Base-by-base conservation (phyloP, 2,329 filamentous ascomycete species). In the Scopulariopsis brevicaulis region DNA sequence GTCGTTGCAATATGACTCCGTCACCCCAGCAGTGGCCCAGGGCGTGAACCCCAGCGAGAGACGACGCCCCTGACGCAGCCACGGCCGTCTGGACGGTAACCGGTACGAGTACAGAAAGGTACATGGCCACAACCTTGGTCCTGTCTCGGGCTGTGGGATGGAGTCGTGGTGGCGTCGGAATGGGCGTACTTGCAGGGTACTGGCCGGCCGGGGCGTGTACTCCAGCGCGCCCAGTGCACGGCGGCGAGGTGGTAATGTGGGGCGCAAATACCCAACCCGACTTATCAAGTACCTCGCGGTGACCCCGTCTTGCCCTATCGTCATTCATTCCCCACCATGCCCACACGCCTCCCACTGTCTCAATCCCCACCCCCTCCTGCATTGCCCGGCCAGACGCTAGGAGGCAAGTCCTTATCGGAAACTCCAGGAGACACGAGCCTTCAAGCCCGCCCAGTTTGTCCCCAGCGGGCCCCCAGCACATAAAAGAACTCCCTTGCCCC, bases 361-460 rank as follows among this genome's bases (percentile, higher is more conserved):
- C 34, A 48, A 40, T 37, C 40, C 46, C 28, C 46, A 48, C 35
- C 55, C 55, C 46, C 55, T 53, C 46, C 55, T 53, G 20, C 55
- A 56, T 40, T 35, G 48, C 48, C 28, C 40, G 20, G 18, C 28
- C 48, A 37, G n/a, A 32, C 43, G 46, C 25, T 57, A 51, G 55
- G 48, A 51, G 7, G 28, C 28, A 18, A 20, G 46, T 57, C 55
- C 55, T 57, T 57, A 57, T 57, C 55, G 55, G 55, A 57, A 57
- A 52, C 55, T 52, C 55, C 34, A 53, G 55, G 55, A 57, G 55
- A 25, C 55, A 34, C 50, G 55, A 48, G 28, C 50, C 50, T 35
- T n/a, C 55, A 57, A 34, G 35, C 55, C 55, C 28, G 46, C 37
- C 28, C 40, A 37, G 52, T 53, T 53, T 50, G 24, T 53, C 50